Evolutionary conservation across 2,329 filamentous ascomycete genomes (phyloP), one percentile per base, ranked within the genome.

Genomic region (Fusarium sacchari): DNA sequence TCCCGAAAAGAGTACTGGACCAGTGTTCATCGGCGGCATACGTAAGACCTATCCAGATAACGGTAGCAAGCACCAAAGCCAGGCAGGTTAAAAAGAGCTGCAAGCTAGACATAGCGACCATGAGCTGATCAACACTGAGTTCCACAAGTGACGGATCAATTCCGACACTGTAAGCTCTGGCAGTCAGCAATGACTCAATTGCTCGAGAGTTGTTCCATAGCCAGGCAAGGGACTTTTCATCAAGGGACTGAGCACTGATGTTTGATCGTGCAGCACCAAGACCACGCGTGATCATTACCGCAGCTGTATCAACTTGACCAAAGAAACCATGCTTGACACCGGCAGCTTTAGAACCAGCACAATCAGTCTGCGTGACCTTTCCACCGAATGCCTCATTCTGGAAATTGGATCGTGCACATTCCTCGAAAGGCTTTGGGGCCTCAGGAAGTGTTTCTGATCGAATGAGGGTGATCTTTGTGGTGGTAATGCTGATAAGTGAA

Each of bases 341-440:
- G 11, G 39, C 14, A 6, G 20, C 4, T 5, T 17, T 10, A 14
- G 14, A 37, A 22, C 8, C 10, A 3, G 42, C 37, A n/a, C 72
- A 75, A 24, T 75, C 72, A 1, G 65, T 65, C 34, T 63, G 53
- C 0, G 49, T 47, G 4, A 71, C 18, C 18, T 63, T 72, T 8
- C 72, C 72, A 15, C 72, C 72, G 37, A 63, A 75, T 0, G 69
- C 72, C 36, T 75, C 72, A 7, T 75, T 72, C 24, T 75, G 72
- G 6, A 49, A 74, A 5, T 64, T 73, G 10, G 42, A n/a, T 4
- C 9, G 8, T 11, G 53, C 53, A 8, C 72, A 75, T 2, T 30
- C 40, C 11, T 65, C 61, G 2, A 59, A 34, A 13, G 72, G 72
- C 1, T 24, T 13, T 2, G 72, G 72, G 2, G 65, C 42, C 11